Conservation (phyloP, 208 protist genomes). For the Leishmania guyanensis region DNA sequence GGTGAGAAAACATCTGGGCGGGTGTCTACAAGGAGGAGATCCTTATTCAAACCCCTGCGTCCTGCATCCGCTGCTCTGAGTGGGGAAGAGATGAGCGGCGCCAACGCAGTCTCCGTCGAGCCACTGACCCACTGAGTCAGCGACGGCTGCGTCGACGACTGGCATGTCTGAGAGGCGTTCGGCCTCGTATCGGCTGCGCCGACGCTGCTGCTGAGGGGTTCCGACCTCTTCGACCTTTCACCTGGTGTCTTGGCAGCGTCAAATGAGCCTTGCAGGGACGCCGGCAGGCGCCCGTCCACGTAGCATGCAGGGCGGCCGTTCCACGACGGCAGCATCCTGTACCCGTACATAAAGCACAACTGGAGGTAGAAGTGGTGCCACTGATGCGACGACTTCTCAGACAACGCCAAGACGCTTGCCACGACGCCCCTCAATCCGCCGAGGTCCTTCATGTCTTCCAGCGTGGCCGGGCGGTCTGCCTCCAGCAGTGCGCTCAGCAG, state of each 20-base stretch:
- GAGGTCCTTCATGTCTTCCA: slow-evolving; percentile 35
- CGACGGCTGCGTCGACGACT: neutral
- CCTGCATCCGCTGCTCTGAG: neutral
- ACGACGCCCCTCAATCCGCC: slow-evolving; percentile 52
- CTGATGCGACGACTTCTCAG: slow-evolving; percentile 38
- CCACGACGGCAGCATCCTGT: slow-evolving; percentile 39
- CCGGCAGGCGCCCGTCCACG: slow-evolving; percentile 40
- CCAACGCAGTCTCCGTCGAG: neutral
- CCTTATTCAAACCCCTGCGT: neutral
- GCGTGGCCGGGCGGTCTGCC: slow-evolving; percentile 10
- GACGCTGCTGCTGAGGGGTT: neutral
- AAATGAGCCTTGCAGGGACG: neutral
- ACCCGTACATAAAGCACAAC: slow-evolving; percentile 59
- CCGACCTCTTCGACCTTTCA: neutral
- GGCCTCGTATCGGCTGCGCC: slow-evolving; percentile 9
- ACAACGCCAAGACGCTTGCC: slow-evolving; percentile 39
- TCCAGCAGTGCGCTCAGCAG: slow-evolving; percentile 31
- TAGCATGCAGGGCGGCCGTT: slow-evolving; percentile 18
- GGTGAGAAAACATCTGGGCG: slow-evolving; percentile 60
- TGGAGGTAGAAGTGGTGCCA: slow-evolving; percentile 64
- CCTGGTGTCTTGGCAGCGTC: neutral
- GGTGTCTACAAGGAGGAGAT: slow-evolving; percentile 53
- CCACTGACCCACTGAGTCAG: neutral
- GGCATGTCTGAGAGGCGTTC: neutral
- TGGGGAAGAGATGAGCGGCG: neutral